Evolutionary conservation across 371 early-diverging fungal species (phyloP), one percentile per base, ranked within the genome.

Genomic region (Saksenaea oblongispora): DNA sequence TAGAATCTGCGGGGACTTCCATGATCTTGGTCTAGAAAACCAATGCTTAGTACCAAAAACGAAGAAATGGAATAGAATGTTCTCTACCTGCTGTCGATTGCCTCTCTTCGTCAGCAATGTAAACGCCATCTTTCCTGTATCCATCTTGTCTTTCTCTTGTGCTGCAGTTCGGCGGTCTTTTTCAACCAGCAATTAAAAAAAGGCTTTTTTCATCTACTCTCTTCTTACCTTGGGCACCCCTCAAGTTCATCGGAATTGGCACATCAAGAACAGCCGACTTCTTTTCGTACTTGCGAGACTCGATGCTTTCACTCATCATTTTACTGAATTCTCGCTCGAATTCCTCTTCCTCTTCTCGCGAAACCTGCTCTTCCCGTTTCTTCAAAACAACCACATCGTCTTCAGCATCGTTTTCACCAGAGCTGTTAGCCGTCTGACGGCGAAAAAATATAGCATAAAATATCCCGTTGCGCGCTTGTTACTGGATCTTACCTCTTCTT

Each of bases 21-120:
- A 98, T 87, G 7, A 84, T 81, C 70, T 89, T 89, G 15, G 84
- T 73, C 82, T 82, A 57, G 37, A 27, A 1, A 17, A 56, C 34
- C 11, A 28, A 34, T 35, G 10, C 4, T 31, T 31, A 31, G 31
- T 31, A 31, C 26, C 27, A 47, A 39, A 27, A 66, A 18, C 44
- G 24, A 18, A 57, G 44, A 39, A 34, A 55, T 41, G 1, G 27
- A 26, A 55, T 54, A 54, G 24, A 5, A 34, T 10, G 31, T 64
- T 58, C 41, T 67, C 55, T 66, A 89, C 89, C 76, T 93, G 93
- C 62, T 95, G 95, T 73, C 93, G 93, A 75, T 93, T 95, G 58
- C 95, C 95, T 73, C 91, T 91, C 75, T 95, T 95, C 26, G 95
- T 93, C 62, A 98, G 77, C 28, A 97, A 73, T 0, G 94, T 91